phyloP scores from a whole-genome alignment of 805 yeast species.

The Saccharomycopsis capsularis region DNA sequence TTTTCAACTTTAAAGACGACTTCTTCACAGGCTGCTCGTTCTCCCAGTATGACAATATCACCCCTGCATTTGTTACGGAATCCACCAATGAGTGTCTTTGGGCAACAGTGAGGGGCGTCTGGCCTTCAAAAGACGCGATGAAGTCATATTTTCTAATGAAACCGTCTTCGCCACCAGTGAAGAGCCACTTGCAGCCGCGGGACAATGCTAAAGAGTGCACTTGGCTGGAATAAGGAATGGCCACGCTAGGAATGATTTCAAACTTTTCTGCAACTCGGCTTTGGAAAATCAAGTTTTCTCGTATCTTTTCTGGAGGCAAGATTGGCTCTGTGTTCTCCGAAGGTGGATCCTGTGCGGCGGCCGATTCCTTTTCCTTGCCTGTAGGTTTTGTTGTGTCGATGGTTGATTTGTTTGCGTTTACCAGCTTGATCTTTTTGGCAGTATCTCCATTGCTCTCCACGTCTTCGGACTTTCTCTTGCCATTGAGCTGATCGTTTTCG shows the following conservation, averaged over 20 bases:
- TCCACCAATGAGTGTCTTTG: constrained; percentile 88
- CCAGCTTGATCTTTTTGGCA: background rate
- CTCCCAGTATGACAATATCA: constrained; percentile 84
- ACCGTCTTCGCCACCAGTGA: constrained; percentile 96
- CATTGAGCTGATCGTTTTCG: constrained; percentile 13
- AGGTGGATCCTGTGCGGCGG: constrained; percentile 25
- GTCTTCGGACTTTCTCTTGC: background rate
- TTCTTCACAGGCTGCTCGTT: constrained; percentile 78
- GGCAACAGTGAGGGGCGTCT: constrained; percentile 78
- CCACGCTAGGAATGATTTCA: constrained; percentile 78
- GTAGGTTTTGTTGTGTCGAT: background rate
- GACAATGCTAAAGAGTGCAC: constrained; percentile 74
- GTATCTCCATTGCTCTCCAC: no score
- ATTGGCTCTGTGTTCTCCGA: constrained; percentile 24
- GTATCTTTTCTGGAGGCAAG: constrained; percentile 24
- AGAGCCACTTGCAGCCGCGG: constrained; percentile 76
- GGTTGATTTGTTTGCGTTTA: background rate
- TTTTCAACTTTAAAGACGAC: constrained; percentile 31
- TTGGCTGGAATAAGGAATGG: constrained; percentile 74
- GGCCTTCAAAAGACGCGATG: constrained; percentile 77
- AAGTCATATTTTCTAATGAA: constrained; percentile 86
- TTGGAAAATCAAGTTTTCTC: constrained; percentile 33
- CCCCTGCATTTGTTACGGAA: constrained; percentile 78
- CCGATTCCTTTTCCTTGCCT: constrained; percentile 16
- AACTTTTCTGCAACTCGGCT: constrained; percentile 48